Conservation (phyloP, 345 rosid genomes). For the Salix brachista region DNA sequence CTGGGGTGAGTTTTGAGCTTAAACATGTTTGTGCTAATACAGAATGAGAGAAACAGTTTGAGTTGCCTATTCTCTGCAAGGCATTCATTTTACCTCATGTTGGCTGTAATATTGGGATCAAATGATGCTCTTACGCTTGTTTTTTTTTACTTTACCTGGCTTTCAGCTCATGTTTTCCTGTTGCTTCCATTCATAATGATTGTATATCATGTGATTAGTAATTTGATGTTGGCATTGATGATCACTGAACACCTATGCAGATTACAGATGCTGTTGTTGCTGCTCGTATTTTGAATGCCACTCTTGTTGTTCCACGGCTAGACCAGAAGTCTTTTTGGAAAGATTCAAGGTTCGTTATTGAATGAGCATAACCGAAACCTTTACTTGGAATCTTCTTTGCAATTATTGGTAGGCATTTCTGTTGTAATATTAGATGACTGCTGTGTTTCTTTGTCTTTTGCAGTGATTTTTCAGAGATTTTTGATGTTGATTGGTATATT, state of each 20-base stretch:
- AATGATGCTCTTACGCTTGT: neutral
- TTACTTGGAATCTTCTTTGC: neutral
- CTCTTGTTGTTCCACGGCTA: constrained; percentile 91
- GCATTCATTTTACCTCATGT: neutral
- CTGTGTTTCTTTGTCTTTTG: constrained; percentile 6
- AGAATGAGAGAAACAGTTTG: neutral
- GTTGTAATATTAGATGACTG: constrained; percentile 7
- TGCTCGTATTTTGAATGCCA: constrained; percentile 90
- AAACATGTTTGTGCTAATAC: too few species aligned
- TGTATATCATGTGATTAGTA: neutral
- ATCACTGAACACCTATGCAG: constrained; percentile 37
- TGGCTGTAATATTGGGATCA: neutral
- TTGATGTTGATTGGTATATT: constrained; percentile 77
- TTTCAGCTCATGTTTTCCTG: neutral
- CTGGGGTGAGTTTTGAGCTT: constrained; percentile 58
- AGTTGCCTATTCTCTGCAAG: neutral
- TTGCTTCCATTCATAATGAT: neutral
- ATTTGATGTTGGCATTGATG: constrained; percentile 5
- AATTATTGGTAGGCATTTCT: neutral
- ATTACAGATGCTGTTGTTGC: constrained; percentile 98
- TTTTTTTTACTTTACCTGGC: neutral
- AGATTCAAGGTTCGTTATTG: constrained; percentile 70
- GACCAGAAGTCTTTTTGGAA: constrained; percentile 98
- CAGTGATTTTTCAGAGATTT: constrained; percentile 88
- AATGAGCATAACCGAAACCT: neutral